A percentile compares a stretch with the other conserved stretches of the same genome.
phyloP scores from a whole-genome alignment of 345 rosid genomes.

The Lepidium sativum region DNA sequence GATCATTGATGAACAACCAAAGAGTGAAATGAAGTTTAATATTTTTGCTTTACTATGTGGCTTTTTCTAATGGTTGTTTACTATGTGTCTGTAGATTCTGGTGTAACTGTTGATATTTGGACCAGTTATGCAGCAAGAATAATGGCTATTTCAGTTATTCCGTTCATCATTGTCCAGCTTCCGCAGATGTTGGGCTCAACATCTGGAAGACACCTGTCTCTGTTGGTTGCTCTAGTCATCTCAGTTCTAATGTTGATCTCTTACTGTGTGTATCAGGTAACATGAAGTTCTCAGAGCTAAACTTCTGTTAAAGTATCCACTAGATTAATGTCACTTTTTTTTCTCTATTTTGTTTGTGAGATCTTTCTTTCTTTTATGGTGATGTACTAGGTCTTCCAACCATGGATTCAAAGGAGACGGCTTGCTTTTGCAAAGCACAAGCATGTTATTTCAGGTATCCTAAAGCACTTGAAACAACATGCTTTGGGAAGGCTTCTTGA shows the following conservation, averaged over 20 bases:
- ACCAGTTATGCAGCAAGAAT: slow-evolving; percentile 79
- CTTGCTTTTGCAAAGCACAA: slow-evolving; percentile 69
- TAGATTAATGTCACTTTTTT: neutral
- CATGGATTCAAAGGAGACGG: slow-evolving; percentile 77
- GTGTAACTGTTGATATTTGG: slow-evolving; percentile 70
- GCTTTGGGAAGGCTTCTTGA: slow-evolving; percentile 59
- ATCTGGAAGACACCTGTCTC: slow-evolving; percentile 62
- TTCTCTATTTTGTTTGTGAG: slow-evolving; percentile 3
- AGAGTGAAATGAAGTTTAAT: neutral
- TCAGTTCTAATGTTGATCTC: slow-evolving; percentile 52
- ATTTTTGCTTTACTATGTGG: neutral
- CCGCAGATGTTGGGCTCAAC: slow-evolving; percentile 61
- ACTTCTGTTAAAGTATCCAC: neutral
- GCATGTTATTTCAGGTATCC: slow-evolving; percentile 63
- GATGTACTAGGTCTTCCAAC: slow-evolving; percentile 52
- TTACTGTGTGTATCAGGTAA: slow-evolving; percentile 92
- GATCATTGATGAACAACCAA: neutral
- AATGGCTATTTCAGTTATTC: slow-evolving; percentile 74
- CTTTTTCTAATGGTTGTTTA: neutral
- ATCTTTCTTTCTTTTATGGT: slow-evolving; percentile 10
- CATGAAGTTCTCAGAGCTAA: neutral
- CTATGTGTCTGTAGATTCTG: slow-evolving; percentile 39
- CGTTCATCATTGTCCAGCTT: slow-evolving; percentile 76
- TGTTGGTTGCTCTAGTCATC: slow-evolving; percentile 54
- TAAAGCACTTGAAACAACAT: slow-evolving; percentile 51